A percentile compares a stretch with the other conserved stretches of the same genome.
Evolutionary conservation across 208 protist species (phyloP).

Genomic region (Acanthamoeba lenticulata): DNA sequence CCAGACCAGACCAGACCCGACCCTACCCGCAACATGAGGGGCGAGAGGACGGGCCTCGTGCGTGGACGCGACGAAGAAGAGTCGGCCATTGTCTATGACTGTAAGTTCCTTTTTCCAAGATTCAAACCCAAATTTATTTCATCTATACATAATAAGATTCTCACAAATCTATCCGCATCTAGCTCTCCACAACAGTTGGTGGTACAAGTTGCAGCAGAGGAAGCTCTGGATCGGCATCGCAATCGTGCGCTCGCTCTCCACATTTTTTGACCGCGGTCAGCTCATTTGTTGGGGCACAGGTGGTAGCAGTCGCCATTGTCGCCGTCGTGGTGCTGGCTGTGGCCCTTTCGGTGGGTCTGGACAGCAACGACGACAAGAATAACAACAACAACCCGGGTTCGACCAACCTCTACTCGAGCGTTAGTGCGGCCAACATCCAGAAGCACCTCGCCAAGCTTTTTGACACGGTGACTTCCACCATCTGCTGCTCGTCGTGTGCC

Average conservation of each 20-base stretch:
- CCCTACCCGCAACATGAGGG: neutral
- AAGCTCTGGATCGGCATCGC: neutral
- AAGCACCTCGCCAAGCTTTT: constrained; percentile 1
- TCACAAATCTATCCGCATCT: too few species aligned
- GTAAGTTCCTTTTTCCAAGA: neutral
- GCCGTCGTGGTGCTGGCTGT: neutral
- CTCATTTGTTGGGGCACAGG: too few species aligned
- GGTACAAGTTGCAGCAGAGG: neutral
- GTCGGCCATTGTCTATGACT: neutral
- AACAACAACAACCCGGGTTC: neutral
- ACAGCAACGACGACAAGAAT: neutral
- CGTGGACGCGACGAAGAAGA: neutral
- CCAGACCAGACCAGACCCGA: too few species aligned
- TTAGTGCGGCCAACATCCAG: neutral
- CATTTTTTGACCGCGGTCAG: too few species aligned
- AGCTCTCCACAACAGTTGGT: neutral
- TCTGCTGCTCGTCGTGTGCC: neutral
- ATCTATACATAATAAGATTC: too few species aligned
- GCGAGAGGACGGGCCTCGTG: neutral
- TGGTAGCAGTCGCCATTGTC: too few species aligned
- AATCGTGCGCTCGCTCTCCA: neutral
- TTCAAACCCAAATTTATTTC: too few species aligned
- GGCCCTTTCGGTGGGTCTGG: neutral
- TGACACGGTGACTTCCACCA: neutral
- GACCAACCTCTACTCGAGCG: neutral